Percentiles rank a stretch among this genome's conserved stretches.
Conservation (phyloP, 1,284 basidiomycete species). For the Pseudozyma hubeiensis region DNA sequence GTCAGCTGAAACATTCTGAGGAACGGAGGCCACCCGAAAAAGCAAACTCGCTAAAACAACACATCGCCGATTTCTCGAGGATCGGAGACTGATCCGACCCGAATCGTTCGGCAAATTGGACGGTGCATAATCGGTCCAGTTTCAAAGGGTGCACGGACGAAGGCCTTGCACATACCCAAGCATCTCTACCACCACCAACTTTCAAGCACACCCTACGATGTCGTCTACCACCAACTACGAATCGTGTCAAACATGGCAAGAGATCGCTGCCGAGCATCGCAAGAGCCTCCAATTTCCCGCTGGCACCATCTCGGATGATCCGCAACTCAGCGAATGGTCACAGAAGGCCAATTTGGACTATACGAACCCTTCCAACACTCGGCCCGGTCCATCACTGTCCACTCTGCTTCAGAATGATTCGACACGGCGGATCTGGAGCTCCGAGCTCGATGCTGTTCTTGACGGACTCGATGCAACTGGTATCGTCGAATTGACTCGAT, state of each 20-base stretch:
- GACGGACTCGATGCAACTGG: conserved; percentile 31
- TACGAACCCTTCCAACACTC: conserved; percentile 8
- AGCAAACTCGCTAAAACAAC: too few species aligned
- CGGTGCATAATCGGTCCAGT: too few species aligned
- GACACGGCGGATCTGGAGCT: conserved; percentile 16
- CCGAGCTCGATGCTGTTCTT: conserved; percentile 12
- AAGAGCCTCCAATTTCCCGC: conserved; percentile 8
- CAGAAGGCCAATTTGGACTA: conserved; percentile 10
- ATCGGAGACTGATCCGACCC: too few species aligned
- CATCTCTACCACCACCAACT: neutral
- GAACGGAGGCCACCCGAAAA: too few species aligned
- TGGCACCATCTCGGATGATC: conserved; percentile 10
- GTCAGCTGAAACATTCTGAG: too few species aligned
- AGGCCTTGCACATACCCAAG: too few species aligned
- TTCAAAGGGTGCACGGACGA: too few species aligned
- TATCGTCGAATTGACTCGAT: conserved; percentile 21
- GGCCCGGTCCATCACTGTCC: conserved; percentile 25
- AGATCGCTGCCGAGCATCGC: conserved; percentile 29
- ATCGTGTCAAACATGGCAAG: conserved; percentile 20
- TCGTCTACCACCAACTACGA: neutral
- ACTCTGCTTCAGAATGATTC: conserved; percentile 15
- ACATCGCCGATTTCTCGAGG: too few species aligned
- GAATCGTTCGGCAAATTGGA: too few species aligned
- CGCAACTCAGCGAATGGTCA: conserved; percentile 17
- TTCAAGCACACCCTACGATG: neutral